These are phyloP conservation scores for Echites panduratus DNA, from an alignment of 257 asterid species.

Conservation along the genomic window DNA sequence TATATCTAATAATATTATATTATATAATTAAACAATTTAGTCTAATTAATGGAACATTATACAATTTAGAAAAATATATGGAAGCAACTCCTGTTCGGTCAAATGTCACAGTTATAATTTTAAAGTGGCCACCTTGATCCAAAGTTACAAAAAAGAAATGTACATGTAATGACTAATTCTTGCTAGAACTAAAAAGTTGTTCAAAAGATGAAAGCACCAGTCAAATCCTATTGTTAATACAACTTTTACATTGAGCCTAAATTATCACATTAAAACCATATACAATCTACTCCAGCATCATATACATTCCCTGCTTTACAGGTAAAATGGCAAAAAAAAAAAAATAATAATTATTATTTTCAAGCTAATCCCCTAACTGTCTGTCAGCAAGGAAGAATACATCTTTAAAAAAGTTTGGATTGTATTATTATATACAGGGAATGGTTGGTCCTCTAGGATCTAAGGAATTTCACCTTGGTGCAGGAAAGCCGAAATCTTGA, in stretches of 20 bases:
- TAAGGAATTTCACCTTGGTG: slow-evolving; percentile 27
- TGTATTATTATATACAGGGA: not conserved
- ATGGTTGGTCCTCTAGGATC: not conserved
- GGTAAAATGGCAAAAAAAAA: not conserved
- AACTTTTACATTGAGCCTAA: not conserved
- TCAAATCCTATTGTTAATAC: not conserved
- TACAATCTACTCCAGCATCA: not conserved
- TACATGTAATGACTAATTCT: no score
- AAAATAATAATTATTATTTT: not conserved
- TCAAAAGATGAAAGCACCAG: not conserved
- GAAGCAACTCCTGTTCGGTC: no score
- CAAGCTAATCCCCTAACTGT: slow-evolving; percentile 1
- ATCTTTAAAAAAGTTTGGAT: slow-evolving; percentile 1
- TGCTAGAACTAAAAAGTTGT: no score
- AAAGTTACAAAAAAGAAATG: no score
- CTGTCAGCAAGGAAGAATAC: not conserved
- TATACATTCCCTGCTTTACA: not conserved
- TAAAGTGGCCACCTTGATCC: no score
- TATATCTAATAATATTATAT: no score
- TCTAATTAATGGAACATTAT: no score
- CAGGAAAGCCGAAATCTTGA: slow-evolving; percentile 30
- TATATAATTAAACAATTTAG: no score
- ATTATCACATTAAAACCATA: not conserved
- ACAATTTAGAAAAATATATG: no score
- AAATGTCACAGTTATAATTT: no score